These are phyloP conservation scores for Saccharomycopsis fibuligera DNA, from an alignment of 805 yeast genomes.

Conservation along the genomic window DNA sequence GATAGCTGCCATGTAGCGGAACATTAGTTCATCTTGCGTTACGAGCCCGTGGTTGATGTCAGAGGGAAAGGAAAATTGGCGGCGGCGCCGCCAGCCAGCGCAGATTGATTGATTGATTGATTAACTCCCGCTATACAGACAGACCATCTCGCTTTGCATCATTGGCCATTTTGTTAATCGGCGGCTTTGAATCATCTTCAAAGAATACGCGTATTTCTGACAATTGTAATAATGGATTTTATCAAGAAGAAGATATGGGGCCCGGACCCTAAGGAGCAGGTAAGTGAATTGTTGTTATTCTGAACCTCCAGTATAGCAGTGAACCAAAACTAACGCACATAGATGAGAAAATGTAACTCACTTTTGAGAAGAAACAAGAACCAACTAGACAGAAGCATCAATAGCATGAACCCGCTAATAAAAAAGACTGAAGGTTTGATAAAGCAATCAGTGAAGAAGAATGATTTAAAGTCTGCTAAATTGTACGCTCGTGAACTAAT, in stretches of 20 bases:
- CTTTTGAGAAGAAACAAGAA: conserved; percentile 79
- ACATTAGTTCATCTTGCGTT: too few relatives aligned
- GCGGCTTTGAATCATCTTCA: too few relatives aligned
- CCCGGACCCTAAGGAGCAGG: conserved; percentile 90
- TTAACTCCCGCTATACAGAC: too few relatives aligned
- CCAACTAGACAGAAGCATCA: conserved; percentile 60
- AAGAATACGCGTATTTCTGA: too few relatives aligned
- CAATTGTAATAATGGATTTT: conserved; percentile 69
- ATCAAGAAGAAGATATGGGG: conserved; percentile 89
- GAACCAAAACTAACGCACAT: background rate
- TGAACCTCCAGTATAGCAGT: conserved; percentile 27
- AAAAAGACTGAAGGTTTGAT: conserved; percentile 74
- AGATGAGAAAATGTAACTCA: conserved; percentile 69
- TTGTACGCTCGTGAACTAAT: conserved; percentile 79
- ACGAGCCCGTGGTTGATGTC: too few relatives aligned
- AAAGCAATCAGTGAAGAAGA: conserved; percentile 65
- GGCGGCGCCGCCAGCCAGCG: too few relatives aligned
- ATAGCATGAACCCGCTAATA: conserved; percentile 60
- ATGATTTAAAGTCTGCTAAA: conserved; percentile 69
- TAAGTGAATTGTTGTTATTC: conserved; percentile 30
- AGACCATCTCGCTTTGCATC: too few relatives aligned
- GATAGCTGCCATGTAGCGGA: too few relatives aligned
- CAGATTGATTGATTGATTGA: too few relatives aligned
- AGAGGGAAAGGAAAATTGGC: too few relatives aligned
- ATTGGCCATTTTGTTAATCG: too few relatives aligned